Base-by-base conservation (phyloP, 2,329 filamentous ascomycete species). In the Cercospora sp. region DNA sequence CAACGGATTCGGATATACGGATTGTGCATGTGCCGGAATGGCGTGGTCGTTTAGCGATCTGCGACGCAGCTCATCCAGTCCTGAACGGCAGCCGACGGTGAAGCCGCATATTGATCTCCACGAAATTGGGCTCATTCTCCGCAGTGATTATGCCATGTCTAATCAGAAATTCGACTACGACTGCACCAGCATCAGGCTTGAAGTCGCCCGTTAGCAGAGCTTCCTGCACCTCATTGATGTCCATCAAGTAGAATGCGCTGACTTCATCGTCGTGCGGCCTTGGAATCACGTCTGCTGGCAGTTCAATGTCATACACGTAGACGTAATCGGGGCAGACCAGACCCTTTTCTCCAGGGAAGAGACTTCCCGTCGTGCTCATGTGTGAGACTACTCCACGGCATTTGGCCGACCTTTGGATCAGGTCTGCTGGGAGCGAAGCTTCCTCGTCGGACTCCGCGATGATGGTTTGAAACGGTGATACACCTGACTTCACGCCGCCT, bases 121-220 rank as follows among this genome's bases (percentile, higher is more conserved):
- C 84, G 76, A 90, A 93, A 76, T 95, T 83, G 51, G 85, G 85
- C 82, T 97, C 93, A 76, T 93, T 92, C 74, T 92, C 91, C 42
- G 83, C 80, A 9, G 89, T 96, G 75, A 97, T 78, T 69, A 97
- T 87, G 0, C 91, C 90, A 79, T 92, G 91, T 62, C 94, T 87
- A 73, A 97, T 84, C 76, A 98, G 90, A 81, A 98, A 98, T 78
- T 97, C 93, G 55, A 97, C 80, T 76, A 94, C 81, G 45, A 97
- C 87, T 66, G 94, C 79, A n/a, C 91, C 90, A 79, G 93, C 97
- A 79, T 98, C 97, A 1, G 93, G 91, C 82, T 99, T 99, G 83
- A 94, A 98, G 72, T 89, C 86, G 10, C 90, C 92, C 58, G 82
- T 82, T 18, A 84, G 85, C 74, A 98, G 82, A 51, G 90, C 88